Conservation (phyloP, 257 asterid species). For the Solanum clarkiae region DNA sequence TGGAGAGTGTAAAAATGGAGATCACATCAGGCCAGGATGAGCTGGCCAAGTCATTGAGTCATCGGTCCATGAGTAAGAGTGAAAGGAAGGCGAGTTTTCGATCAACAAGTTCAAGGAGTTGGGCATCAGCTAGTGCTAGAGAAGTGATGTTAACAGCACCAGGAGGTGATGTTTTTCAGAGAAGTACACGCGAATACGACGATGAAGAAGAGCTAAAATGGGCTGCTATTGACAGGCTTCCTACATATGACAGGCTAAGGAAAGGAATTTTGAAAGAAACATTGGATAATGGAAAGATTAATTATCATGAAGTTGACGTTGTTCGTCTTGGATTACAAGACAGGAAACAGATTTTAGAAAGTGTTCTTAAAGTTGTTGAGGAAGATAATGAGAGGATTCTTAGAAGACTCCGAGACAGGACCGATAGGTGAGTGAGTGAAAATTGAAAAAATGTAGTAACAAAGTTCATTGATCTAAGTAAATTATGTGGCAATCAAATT, state of each 20-base stretch:
- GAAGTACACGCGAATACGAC: conserved; percentile 51
- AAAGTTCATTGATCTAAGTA: not conserved
- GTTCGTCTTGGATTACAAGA: conserved; percentile 47
- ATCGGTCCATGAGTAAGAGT: conserved; percentile 34
- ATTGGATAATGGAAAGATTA: conserved; percentile 57
- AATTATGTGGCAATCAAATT: not conserved
- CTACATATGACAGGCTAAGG: conserved; percentile 70
- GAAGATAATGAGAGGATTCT: conserved; percentile 89
- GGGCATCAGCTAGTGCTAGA: conserved; percentile 69
- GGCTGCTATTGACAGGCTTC: conserved; percentile 97
- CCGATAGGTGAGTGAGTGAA: conserved; percentile 49
- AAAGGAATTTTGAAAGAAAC: conserved; percentile 66
- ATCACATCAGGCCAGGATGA: conserved; percentile 29
- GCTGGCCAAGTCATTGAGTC: conserved; percentile 49
- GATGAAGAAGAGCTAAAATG: conserved; percentile 87
- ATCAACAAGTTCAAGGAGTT: conserved; percentile 46
- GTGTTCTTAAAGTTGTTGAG: conserved; percentile 63
- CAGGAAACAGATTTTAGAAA: conserved; percentile 54
- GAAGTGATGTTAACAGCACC: conserved; percentile 51
- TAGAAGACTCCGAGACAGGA: conserved; percentile 63
- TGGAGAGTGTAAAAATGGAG: conserved; percentile 17
- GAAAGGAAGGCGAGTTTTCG: conserved; percentile 23
- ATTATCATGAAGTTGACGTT: conserved; percentile 60
- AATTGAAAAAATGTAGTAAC: not conserved
- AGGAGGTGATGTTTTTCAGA: conserved; percentile 53